Conservation (phyloP, 352 stramenopile species). For the Globisporangium parvum region DNA sequence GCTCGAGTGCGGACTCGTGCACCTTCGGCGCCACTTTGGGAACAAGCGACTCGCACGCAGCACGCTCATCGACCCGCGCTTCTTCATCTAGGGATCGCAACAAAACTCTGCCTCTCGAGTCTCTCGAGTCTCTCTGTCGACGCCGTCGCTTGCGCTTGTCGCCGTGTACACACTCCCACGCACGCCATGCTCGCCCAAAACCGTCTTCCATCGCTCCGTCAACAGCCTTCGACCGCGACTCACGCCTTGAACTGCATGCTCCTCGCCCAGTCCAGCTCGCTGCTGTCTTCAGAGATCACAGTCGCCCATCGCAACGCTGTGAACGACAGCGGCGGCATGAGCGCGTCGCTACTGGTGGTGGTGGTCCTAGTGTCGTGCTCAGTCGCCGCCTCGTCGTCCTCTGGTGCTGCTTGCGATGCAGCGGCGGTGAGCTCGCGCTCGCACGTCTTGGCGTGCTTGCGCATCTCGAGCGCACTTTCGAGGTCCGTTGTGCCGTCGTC, state of each 20-base stretch:
- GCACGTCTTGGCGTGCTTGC: slow-evolving; percentile 41
- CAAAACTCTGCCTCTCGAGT: slow-evolving; percentile 3
- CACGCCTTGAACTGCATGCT: slow-evolving; percentile 61
- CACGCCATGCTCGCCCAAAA: not conserved
- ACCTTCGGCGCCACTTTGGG: slow-evolving; percentile 28
- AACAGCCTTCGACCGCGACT: not conserved
- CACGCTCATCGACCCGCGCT: slow-evolving; percentile 59
- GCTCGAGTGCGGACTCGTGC: slow-evolving; percentile 34
- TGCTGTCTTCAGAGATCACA: slow-evolving; percentile 79
- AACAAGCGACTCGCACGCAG: slow-evolving; percentile 43
- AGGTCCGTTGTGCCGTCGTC: slow-evolving; percentile 17
- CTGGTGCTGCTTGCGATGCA: not conserved
- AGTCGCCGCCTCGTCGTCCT: slow-evolving; percentile 4
- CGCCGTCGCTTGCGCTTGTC: too few relatives aligned
- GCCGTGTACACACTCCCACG: not conserved
- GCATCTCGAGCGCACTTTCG: slow-evolving; percentile 16
- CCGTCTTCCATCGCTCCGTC: too few relatives aligned
- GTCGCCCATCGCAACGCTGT: slow-evolving; percentile 69
- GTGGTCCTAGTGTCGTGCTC: slow-evolving; percentile 4
- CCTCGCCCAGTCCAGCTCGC: slow-evolving; percentile 75
- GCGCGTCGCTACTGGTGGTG: not conserved
- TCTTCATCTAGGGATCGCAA: slow-evolving; percentile 47
- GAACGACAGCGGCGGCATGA: slow-evolving; percentile 39
- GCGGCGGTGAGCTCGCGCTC: slow-evolving; percentile 38
- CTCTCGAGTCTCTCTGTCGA: not conserved